phyloP scores from a whole-genome alignment of 192 early-diverging fungal genomes.

The Phlyctochytrium bullatum region DNA sequence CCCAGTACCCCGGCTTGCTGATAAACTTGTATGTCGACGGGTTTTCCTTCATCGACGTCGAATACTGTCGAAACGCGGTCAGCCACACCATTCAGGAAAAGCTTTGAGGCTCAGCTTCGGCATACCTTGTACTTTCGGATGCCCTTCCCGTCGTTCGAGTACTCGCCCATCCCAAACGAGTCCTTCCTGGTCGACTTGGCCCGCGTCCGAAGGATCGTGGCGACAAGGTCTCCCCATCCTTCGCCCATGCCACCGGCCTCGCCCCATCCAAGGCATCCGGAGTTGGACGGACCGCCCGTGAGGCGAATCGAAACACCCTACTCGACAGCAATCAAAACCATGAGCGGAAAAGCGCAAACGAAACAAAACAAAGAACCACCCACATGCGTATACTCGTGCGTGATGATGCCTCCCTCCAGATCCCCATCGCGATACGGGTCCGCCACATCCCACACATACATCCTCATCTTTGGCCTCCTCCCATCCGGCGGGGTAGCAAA shows the following conservation, averaged over 20 bases:
- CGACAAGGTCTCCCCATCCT: conserved; percentile 94
- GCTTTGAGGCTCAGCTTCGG: conserved; percentile 2
- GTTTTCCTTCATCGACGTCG: conserved; percentile 70
- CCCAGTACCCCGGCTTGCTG: conserved; percentile 81
- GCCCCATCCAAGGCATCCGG: conserved; percentile 82
- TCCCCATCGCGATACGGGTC: conserved; percentile 77
- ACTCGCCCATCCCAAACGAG: conserved; percentile 78
- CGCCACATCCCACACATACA: conserved; percentile 88
- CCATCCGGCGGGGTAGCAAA: conserved; percentile 33
- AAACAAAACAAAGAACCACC: background rate
- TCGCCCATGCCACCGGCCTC: conserved; percentile 92
- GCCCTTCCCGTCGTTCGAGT: conserved; percentile 79
- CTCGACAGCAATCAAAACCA: no score
- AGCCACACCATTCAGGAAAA: conserved; percentile 12
- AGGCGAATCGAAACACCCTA: conserved; percentile 80
- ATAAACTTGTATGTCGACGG: conserved; percentile 79
- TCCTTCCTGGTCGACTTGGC: conserved; percentile 49
- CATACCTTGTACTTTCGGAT: conserved; percentile 76
- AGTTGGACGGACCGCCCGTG: conserved; percentile 90
- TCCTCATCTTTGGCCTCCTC: conserved; percentile 77
- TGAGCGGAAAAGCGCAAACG: background rate
- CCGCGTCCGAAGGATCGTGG: conserved; percentile 70
- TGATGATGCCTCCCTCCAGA: conserved; percentile 87
- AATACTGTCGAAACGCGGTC: conserved; percentile 54
- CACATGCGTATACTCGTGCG: conserved; percentile 91